phyloP scores from a whole-genome alignment of 768 basidiomycete genomes.

The Holtermanniella nyarrowii region DNA sequence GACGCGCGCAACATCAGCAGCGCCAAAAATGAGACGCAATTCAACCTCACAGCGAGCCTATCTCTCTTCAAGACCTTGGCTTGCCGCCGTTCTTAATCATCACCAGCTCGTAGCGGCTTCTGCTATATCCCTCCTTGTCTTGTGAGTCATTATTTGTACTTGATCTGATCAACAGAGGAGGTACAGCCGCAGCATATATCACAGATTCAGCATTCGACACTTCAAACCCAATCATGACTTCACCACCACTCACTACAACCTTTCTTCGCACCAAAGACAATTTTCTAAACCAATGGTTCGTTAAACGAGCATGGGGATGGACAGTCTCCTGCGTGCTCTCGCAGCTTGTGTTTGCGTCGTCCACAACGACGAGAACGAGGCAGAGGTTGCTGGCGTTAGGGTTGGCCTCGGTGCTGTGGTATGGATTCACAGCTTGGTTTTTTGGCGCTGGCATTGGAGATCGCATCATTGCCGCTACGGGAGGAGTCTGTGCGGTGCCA shows the following conservation, averaged over 20 bases:
- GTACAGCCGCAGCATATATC: too few relatives aligned
- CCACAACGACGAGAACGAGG: neutral
- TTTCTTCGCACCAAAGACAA: constrained; percentile 77
- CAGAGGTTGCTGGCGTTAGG: constrained; percentile 13
- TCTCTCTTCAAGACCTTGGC: too few relatives aligned
- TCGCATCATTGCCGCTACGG: constrained; percentile 25
- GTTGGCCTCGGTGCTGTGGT: constrained; percentile 22
- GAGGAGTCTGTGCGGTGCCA: constrained; percentile 24
- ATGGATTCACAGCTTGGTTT: constrained; percentile 28
- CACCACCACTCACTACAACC: constrained; percentile 49
- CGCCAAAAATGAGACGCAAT: too few relatives aligned
- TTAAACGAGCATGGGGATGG: constrained; percentile 89
- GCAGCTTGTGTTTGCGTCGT: constrained; percentile 7
- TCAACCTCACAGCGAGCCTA: too few relatives aligned
- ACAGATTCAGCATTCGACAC: constrained; percentile 71
- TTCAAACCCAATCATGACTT: constrained; percentile 62
- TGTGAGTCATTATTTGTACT: too few relatives aligned
- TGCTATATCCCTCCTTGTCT: too few relatives aligned
- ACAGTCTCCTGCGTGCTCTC: constrained; percentile 44
- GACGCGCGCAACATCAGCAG: too few relatives aligned
- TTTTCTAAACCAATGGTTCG: constrained; percentile 69
- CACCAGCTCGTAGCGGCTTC: too few relatives aligned
- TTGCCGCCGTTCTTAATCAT: too few relatives aligned
- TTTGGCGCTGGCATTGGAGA: constrained; percentile 32
- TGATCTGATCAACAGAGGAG: too few relatives aligned